Base-by-base conservation (phyloP, 352 stramenopile genomes). In the Peronospora destructor region DNA sequence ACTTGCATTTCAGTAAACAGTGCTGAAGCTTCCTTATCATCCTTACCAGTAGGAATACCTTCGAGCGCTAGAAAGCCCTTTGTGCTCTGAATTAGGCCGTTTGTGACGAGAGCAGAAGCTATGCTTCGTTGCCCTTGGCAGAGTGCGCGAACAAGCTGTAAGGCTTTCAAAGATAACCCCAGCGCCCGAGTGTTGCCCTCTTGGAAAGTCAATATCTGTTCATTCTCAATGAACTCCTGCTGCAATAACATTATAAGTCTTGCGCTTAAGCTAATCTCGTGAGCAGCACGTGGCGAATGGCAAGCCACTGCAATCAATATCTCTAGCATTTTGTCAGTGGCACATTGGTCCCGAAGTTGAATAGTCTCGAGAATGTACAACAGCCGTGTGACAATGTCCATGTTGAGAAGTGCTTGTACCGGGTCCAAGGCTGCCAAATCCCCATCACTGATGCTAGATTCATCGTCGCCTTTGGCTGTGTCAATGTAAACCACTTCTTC, bases 401-500 rank as follows among this genome's bases (percentile, higher is more conserved):
- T 86, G 28, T 66, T 56, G 3, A 85, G 45, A 6, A 88, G 55
- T 6, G 61, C 76, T 52, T 88, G 76, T 0, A 85, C 63, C 1
- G 75, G 71, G 41, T 88, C 76, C 23, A 75, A 36, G 4, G 58
- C 60, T 11, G 69, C 65, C 32, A 88, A 53, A 21, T 84, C 68
- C 19, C 78, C 62, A 49, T 84, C 71, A 28, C 52, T 72, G 29
- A 83, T 68, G 16, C 47, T 53, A 12, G 56, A 61, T 30, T 60
- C 61, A 52, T 81, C 71, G 16, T 63, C 56, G 25, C 52, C 42
- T 17, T 73, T 63, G 39, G 33, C 25, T 28, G 62, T 80, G 25
- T 85, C 65, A 42, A 83, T 72, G 45, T 84, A 83, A 46, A 74
- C 37, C 28, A 85, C 71, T 10, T 83, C 67, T 23, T 60, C 39